Conservation (phyloP, 768 basidiomycete genomes). For the Amanita exitialis region DNA sequence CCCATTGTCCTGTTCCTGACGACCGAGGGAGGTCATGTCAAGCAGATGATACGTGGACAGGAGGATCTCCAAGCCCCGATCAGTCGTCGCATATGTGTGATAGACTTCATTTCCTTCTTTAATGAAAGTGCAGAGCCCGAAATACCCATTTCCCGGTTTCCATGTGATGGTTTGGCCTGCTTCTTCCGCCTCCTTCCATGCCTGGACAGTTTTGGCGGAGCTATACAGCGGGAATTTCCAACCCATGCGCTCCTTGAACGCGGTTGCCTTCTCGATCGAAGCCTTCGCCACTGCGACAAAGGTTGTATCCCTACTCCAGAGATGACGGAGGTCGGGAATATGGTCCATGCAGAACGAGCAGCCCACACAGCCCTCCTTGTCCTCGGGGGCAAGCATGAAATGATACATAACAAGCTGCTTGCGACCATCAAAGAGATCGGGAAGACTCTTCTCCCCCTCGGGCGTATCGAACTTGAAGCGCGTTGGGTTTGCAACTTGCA, state of each 20-base stretch:
- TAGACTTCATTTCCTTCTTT: background rate
- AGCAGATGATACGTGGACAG: background rate
- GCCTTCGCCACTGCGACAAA: background rate
- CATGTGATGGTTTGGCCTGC: background rate
- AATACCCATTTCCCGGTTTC: conserved; percentile 1
- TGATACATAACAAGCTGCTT: background rate
- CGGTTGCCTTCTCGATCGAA: background rate
- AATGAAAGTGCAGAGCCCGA: background rate
- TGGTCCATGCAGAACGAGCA: conserved; percentile 2
- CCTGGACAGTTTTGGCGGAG: background rate
- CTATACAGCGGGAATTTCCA: background rate
- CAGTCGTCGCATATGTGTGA: background rate
- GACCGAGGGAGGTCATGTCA: background rate
- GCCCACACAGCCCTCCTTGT: background rate
- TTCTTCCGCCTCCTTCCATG: background rate
- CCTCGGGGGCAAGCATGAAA: background rate
- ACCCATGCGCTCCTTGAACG: conserved; percentile 2
- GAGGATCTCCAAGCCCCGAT: background rate
- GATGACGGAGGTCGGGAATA: background rate
- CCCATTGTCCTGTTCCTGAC: background rate
- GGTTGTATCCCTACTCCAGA: background rate
- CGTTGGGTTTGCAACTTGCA: background rate
- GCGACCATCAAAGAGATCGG: background rate
- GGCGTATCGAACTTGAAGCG: conserved; percentile 1
- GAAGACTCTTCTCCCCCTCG: background rate